Percentiles rank a stretch among this genome's conserved stretches.
Conservation (phyloP, 2,329 filamentous ascomycete species). For the Ophiostoma sp. region DNA sequence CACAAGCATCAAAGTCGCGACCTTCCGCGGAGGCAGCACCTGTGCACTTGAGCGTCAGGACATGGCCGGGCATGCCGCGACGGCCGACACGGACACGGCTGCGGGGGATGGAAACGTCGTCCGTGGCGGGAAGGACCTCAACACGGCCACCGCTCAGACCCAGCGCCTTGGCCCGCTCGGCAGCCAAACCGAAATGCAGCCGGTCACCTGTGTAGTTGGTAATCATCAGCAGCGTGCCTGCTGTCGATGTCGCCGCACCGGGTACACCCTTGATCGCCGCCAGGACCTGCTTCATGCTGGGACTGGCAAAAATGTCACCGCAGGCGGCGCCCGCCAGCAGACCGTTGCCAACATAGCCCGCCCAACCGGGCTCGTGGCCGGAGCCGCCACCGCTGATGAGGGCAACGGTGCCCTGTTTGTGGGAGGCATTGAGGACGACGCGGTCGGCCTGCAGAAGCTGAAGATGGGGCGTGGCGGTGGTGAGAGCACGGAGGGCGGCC, state of each 20-base stretch:
- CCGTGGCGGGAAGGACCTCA: constrained; percentile 58
- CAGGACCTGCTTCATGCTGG: constrained; percentile 63
- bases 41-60: constrained; percentile 59
- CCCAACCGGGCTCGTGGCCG: constrained; percentile 63
- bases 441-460: constrained; percentile 52
- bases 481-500: constrained; percentile 52
- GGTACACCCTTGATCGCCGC: constrained; percentile 57
- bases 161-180: constrained; percentile 54
- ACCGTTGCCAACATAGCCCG: constrained; percentile 62
- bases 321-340: constrained; percentile 61
- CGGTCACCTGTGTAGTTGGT: constrained; percentile 68
- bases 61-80: constrained; percentile 61
- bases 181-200: constrained; percentile 61
- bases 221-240: constrained; percentile 60
- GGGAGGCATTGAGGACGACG: constrained; percentile 52
- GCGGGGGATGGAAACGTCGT: constrained; percentile 62
- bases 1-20: constrained; percentile 52
- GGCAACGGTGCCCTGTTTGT: constrained; percentile 48
- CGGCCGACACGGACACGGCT: constrained; percentile 60
- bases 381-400: constrained; percentile 57
- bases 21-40: constrained; percentile 48
- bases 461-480: constrained; percentile 54
- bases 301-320: constrained; percentile 65
- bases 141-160: constrained; percentile 57
- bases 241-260: constrained; percentile 39